phyloP scores from a whole-genome alignment of 768 basidiomycete species.

The Trichaptum fuscoviolaceum region DNA sequence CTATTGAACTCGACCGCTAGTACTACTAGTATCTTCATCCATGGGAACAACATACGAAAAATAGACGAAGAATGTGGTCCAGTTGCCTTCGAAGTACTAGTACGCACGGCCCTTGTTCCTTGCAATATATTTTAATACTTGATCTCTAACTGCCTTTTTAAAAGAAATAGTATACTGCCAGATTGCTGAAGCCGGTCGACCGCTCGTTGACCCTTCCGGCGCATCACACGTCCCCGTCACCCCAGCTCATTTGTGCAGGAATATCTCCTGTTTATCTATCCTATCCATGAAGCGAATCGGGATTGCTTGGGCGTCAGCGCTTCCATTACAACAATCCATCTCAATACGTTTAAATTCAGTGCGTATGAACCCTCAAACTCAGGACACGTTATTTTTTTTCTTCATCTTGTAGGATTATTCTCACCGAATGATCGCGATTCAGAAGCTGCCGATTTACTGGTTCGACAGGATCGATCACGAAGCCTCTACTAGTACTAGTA shows the following conservation, averaged over 20 bases:
- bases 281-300: background rate
- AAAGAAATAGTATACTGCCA: too few species aligned
- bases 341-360: background rate
- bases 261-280: background rate
- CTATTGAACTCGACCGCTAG: too few species aligned
- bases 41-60: background rate
- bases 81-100: too few species aligned
- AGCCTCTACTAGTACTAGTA: background rate
- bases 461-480: background rate
- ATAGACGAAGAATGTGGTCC: background rate
- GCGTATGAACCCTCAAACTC: background rate
- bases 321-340: background rate
- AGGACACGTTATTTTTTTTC: background rate
- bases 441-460: background rate
- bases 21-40: background rate
- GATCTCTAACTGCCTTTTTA: background rate
- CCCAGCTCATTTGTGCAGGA: background rate
- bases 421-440: background rate
- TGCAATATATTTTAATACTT: background rate
- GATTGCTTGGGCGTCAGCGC: background rate
- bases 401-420: background rate
- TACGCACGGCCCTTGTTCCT: background rate
- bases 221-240: background rate
- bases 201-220: background rate
- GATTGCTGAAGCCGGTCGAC: too few species aligned